These are phyloP conservation scores for Candida berthetii DNA, from an alignment of 805 yeast species.

Conservation along the genomic window DNA sequence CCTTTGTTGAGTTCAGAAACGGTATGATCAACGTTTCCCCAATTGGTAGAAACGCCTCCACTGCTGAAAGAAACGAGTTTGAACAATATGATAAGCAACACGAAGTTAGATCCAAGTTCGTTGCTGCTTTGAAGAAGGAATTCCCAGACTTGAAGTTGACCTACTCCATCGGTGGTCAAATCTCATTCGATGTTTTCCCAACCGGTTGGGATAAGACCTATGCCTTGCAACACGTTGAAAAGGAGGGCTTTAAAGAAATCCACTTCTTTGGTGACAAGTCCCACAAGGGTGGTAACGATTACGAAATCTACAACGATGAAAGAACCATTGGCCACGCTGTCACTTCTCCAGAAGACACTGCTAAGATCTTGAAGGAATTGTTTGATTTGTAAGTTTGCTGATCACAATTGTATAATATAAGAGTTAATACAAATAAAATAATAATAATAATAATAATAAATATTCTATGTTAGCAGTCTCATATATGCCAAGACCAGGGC, in stretches of 20 bases:
- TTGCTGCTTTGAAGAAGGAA: slow-evolving; percentile 72
- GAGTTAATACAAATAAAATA: background rate
- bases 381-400: slow-evolving; percentile 32
- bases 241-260: slow-evolving; percentile 78
- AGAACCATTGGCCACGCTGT: slow-evolving; percentile 98
- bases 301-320: slow-evolving; percentile 85
- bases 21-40: slow-evolving; percentile 99
- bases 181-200: slow-evolving; percentile 99
- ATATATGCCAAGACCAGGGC: slow-evolving; percentile 91
- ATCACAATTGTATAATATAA: no score
- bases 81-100: slow-evolving; percentile 78
- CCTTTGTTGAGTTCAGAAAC: slow-evolving; percentile 97
- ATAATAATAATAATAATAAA: background rate
- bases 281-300: slow-evolving; percentile 96
- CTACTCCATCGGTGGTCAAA: slow-evolving; percentile 98
- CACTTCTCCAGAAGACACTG: slow-evolving; percentile 83
- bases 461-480: slow-evolving; percentile 55
- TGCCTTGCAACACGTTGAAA: slow-evolving; percentile 86
- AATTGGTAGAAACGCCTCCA: slow-evolving; percentile 96
- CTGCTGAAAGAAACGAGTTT: slow-evolving; percentile 87
- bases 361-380: slow-evolving; percentile 73
- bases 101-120: slow-evolving; percentile 81
- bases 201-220: slow-evolving; percentile 99
- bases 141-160: slow-evolving; percentile 85
- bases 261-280: slow-evolving; percentile 99